Percentiles rank a stretch among this genome's conserved stretches.
Evolutionary conservation across 805 yeast species (phyloP).

Genomic region (Ogataea pini): DNA sequence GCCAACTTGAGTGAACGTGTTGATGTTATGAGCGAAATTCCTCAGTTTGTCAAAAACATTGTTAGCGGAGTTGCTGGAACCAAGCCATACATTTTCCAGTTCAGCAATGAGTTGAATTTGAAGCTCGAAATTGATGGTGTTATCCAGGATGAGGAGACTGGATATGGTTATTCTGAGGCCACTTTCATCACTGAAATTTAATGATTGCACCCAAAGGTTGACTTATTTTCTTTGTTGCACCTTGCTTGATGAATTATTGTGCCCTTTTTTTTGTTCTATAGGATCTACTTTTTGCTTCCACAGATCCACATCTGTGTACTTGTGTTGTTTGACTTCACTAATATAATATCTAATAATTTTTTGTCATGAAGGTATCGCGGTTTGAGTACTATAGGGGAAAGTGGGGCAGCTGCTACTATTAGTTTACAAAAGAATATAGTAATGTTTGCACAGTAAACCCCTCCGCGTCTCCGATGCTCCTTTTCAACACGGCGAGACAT

Average conservation of each 20-base stretch:
- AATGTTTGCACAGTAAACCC: background rate
- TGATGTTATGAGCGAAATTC: slow-evolving; percentile 97
- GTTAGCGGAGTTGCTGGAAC: slow-evolving; percentile 96
- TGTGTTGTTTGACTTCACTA: background rate
- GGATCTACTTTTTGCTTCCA: slow-evolving; percentile 2
- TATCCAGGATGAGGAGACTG: slow-evolving; percentile 49
- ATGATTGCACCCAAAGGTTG: slow-evolving; percentile 4
- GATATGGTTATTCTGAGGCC: slow-evolving; percentile 74
- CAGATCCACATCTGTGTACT: background rate
- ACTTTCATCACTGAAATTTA: slow-evolving; percentile 61
- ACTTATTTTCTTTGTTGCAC: background rate
- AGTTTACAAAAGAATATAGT: background rate
- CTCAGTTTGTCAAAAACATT: slow-evolving; percentile 87
- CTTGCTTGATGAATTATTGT: background rate
- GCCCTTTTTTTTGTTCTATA: background rate
- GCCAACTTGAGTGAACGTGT: slow-evolving; percentile 76
- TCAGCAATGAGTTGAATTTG: slow-evolving; percentile 56
- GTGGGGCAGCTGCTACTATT: slow-evolving; percentile 2
- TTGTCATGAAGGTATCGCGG: no score
- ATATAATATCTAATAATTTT: slow-evolving; percentile 5
- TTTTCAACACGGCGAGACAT: background rate
- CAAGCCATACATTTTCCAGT: slow-evolving; percentile 95
- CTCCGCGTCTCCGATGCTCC: background rate
- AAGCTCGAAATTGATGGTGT: slow-evolving; percentile 42
- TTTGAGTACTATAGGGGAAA: background rate